Conservation (phyloP, 345 rosid genomes). For the Moricandia arvensis region DNA sequence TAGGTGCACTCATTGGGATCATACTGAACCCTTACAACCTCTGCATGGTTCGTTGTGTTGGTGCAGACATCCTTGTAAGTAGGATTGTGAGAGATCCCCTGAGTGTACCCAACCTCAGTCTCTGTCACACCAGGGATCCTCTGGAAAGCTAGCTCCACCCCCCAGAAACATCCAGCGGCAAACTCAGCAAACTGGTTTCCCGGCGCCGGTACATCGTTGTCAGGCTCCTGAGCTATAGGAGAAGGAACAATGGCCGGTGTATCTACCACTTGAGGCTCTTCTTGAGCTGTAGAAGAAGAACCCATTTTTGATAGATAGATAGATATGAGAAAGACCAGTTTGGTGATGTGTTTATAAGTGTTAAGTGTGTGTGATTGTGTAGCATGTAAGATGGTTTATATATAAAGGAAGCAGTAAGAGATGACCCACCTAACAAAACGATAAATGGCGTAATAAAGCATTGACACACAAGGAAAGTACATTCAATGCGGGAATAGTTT, state of each 20-base stretch:
- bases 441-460: background rate
- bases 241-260: slow-evolving; percentile 45
- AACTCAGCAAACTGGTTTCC: slow-evolving; percentile 80
- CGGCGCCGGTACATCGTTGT: slow-evolving; percentile 69
- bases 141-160: slow-evolving; percentile 82
- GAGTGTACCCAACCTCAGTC: slow-evolving; percentile 84
- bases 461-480: background rate
- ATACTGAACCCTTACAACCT: slow-evolving; percentile 85
- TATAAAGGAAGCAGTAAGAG: background rate
- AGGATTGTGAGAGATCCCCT: slow-evolving; percentile 67
- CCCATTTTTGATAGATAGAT: slow-evolving; percentile 1
- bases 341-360: background rate
- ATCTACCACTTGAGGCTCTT: slow-evolving; percentile 13
- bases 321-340: background rate
- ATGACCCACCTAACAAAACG: background rate
- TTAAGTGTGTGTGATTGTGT: background rate
- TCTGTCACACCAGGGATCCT: slow-evolving; percentile 68
- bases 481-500: background rate
- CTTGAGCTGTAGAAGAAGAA: background rate
- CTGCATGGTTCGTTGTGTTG: slow-evolving; percentile 64
- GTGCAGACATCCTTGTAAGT: slow-evolving; percentile 72
- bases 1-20: slow-evolving; percentile 79
- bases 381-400: slow-evolving; percentile 5
- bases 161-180: slow-evolving; percentile 97
- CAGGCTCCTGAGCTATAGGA: slow-evolving; percentile 66